phyloP scores from a whole-genome alignment of 306 rosid species.

The Rosa multiflora region DNA sequence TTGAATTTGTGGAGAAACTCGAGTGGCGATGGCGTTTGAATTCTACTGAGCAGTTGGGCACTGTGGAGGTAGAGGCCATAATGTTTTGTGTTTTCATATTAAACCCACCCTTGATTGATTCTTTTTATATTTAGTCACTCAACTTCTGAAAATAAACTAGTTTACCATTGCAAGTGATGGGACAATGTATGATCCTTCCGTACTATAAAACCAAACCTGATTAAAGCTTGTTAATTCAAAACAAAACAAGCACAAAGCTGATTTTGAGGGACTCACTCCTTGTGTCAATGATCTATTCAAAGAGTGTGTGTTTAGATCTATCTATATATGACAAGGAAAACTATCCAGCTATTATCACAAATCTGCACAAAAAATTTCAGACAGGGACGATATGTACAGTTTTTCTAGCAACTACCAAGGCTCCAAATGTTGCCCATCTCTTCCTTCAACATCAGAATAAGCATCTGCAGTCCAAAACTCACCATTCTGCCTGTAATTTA shows the following conservation, averaged over 20 bases:
- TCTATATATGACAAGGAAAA: neutral
- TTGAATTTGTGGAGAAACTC: constrained; percentile 35
- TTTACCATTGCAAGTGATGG: neutral
- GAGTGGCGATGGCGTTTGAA: constrained; percentile 43
- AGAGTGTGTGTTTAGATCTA: neutral
- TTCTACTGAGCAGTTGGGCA: constrained; percentile 18
- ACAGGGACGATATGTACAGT: neutral
- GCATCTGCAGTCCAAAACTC: constrained; percentile 54
- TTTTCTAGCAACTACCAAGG: constrained; percentile 70
- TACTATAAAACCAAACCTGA: neutral
- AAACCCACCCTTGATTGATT: neutral
- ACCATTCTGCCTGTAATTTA: constrained; percentile 46
- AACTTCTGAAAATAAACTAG: neutral
- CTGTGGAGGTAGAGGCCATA: neutral
- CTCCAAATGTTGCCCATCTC: constrained; percentile 38
- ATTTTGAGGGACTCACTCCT: neutral
- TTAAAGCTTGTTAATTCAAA: neutral
- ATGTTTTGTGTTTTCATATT: neutral
- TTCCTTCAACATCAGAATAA: constrained; percentile 30
- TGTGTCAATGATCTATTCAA: neutral
- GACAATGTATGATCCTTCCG: neutral
- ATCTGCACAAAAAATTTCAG: neutral
- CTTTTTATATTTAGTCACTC: neutral
- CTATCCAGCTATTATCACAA: neutral
- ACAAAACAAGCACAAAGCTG: too few species aligned